Evolutionary conservation across 495 filamentous ascomycete genomes (phyloP).

Genomic region (Geoglossum glabrum): DNA sequence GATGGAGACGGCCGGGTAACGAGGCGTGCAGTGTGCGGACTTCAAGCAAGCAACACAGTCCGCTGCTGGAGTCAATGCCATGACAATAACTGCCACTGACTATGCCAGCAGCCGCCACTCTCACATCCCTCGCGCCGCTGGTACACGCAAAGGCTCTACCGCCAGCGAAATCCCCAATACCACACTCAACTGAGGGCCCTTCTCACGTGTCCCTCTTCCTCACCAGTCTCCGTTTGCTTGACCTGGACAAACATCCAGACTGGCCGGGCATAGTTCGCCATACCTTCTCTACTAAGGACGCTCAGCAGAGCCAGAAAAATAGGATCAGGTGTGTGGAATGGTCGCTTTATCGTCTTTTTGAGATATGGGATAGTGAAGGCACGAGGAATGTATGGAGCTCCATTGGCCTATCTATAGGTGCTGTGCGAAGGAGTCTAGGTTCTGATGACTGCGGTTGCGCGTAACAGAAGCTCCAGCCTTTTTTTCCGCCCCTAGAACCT

Average conservation of each 20-base stretch:
- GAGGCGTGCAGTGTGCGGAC: background rate
- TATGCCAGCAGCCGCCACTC: background rate
- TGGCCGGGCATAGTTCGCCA: constrained; percentile 52
- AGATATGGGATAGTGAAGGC: constrained; percentile 57
- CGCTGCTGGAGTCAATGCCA: background rate
- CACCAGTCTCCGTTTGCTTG: constrained; percentile 58
- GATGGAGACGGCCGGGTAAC: background rate
- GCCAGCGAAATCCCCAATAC: background rate
- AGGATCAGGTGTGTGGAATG: constrained; percentile 65
- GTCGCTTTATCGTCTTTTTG: constrained; percentile 63
- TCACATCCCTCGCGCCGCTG: background rate
- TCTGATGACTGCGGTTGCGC: background rate
- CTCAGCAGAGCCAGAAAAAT: constrained; percentile 52
- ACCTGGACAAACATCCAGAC: constrained; percentile 51
- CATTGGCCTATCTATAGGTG: constrained; percentile 1
- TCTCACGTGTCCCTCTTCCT: constrained; percentile 48
- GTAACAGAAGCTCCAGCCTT: constrained; percentile 63
- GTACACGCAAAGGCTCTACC: background rate
- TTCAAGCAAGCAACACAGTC: background rate
- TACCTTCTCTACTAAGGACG: constrained; percentile 44
- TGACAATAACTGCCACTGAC: background rate
- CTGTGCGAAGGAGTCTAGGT: background rate
- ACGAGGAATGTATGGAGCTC: constrained; percentile 39
- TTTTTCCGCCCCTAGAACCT: constrained; percentile 72
- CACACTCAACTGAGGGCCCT: constrained; percentile 12